phyloP scores from a whole-genome alignment of 345 rosid species.

The Citrus australasica region DNA sequence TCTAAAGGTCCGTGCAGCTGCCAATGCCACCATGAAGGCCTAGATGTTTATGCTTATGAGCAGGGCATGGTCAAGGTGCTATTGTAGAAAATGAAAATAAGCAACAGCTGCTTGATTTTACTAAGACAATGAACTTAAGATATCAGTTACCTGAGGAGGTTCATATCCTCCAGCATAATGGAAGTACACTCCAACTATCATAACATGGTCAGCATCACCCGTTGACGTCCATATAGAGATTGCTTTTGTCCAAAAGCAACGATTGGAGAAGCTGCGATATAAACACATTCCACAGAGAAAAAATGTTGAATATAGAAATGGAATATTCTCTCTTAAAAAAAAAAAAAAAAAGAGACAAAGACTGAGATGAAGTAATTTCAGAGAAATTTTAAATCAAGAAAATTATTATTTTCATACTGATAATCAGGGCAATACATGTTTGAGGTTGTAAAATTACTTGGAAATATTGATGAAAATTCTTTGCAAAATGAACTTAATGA shows the following conservation, averaged over 20 bases:
- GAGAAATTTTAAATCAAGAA: neutral
- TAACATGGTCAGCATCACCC: slow-evolving; percentile 72
- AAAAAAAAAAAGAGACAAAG: neutral
- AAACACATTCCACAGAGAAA: slow-evolving; percentile 8
- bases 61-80: neutral
- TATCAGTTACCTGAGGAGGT: slow-evolving; percentile 65
- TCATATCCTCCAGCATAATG: slow-evolving; percentile 90
- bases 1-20: neutral
- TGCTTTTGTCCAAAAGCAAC: slow-evolving; percentile 90
- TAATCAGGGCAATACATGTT: neutral
- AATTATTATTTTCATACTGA: neutral
- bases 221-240: slow-evolving; percentile 95
- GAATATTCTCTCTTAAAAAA: neutral
- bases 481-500: neutral
- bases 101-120: neutral
- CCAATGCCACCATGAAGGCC: neutral
- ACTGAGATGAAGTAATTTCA: neutral
- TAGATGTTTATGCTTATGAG: neutral
- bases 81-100: neutral
- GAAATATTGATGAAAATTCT: neutral
- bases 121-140: neutral
- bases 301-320: neutral
- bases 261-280: slow-evolving; percentile 69
- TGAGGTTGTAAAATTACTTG: neutral
- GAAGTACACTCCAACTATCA: slow-evolving; percentile 86